phyloP scores from a whole-genome alignment of 1,284 basidiomycete genomes.

The Ceratobasidium sp. region DNA sequence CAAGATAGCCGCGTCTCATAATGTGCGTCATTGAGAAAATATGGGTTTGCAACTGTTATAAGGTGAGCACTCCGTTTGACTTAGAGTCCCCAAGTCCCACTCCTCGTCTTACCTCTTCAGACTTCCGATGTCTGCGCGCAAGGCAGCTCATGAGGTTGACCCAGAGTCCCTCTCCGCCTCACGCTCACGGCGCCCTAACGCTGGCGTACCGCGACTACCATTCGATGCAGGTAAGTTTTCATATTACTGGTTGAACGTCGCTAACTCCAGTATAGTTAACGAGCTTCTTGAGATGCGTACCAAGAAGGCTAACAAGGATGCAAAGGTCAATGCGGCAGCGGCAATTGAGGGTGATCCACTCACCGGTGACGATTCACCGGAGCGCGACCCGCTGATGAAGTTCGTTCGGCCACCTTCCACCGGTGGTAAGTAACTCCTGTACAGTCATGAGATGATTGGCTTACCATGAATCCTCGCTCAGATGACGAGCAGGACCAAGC shows the following conservation, averaged over 20 bases:
- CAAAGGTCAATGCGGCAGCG: background rate
- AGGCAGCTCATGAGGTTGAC: background rate
- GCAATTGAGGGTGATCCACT: background rate
- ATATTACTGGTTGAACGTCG: background rate
- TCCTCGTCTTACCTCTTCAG: no score
- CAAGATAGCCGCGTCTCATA: no score
- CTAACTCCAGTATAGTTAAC: background rate
- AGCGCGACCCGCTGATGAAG: background rate
- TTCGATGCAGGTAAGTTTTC: background rate
- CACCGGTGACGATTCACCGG: background rate
- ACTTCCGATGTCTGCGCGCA: no score
- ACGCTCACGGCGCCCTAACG: background rate
- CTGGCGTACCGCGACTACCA: background rate
- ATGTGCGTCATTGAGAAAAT: no score
- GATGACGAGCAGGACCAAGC: background rate
- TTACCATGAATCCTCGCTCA: background rate
- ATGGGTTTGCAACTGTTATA: no score
- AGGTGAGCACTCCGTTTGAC: no score
- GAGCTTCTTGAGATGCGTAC: no score
- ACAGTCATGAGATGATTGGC: background rate
- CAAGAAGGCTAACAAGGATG: background rate
- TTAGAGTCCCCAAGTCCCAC: no score
- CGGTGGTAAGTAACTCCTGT: background rate
- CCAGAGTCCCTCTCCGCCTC: background rate
- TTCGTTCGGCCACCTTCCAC: background rate